phyloP scores from a whole-genome alignment of 805 yeast species.

The Lachancea lanzarotensis region DNA sequence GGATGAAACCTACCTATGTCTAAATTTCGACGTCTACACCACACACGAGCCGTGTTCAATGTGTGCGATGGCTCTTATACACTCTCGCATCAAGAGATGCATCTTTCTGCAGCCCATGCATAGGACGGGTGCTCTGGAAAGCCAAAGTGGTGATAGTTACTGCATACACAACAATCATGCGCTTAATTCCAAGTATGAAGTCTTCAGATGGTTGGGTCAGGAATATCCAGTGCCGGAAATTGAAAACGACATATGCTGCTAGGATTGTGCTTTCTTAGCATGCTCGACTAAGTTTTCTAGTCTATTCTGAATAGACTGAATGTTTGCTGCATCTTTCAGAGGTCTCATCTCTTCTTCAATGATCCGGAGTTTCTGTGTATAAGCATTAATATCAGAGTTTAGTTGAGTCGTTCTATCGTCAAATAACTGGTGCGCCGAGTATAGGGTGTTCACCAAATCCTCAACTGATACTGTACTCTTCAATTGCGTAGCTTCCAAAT shows the following conservation, averaged over 20 bases:
- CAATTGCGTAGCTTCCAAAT: slow-evolving; percentile 3
- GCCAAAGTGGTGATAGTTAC: slow-evolving; percentile 56
- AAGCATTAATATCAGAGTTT: background rate
- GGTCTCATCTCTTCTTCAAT: background rate
- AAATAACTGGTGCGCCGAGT: slow-evolving; percentile 4
- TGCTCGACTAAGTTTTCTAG: background rate
- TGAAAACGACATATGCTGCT: slow-evolving; percentile 25
- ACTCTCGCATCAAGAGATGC: slow-evolving; percentile 71
- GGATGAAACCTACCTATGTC: slow-evolving; percentile 54
- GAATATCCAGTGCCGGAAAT: slow-evolving; percentile 23
- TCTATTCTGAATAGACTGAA: background rate
- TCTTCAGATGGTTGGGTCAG: slow-evolving; percentile 60
- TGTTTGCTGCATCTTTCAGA: background rate
- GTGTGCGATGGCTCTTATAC: slow-evolving; percentile 95
- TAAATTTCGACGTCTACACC: slow-evolving; percentile 69
- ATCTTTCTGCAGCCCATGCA: slow-evolving; percentile 48
- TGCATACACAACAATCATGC: slow-evolving; percentile 69
- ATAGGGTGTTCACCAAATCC: slow-evolving; percentile 2
- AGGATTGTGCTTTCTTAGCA: background rate
- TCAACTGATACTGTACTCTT: slow-evolving; percentile 5
- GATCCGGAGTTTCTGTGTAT: background rate
- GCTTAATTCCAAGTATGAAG: slow-evolving; percentile 83
- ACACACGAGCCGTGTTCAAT: slow-evolving; percentile 95
- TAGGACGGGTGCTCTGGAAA: slow-evolving; percentile 50
- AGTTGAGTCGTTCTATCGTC: slow-evolving; percentile 1